phyloP scores from a whole-genome alignment of 306 rosid species.

The Acacia acuminata region DNA sequence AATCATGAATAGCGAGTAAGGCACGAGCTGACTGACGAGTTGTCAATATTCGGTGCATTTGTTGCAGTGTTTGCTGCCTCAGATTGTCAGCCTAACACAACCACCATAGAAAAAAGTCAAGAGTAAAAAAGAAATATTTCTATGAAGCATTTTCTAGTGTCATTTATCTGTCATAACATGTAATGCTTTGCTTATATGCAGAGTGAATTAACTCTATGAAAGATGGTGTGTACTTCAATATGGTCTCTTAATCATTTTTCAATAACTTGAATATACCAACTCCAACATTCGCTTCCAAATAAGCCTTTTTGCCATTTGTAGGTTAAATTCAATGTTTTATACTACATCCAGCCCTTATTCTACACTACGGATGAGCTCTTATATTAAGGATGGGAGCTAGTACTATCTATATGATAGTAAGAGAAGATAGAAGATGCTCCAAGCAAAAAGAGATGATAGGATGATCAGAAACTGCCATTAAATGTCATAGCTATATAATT shows the following conservation, averaged over 20 bases:
- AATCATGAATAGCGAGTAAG: conserved; percentile 86
- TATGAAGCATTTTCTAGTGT: not conserved
- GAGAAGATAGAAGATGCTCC: not conserved
- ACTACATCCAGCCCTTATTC: not conserved
- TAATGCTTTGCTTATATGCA: not conserved
- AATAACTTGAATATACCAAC: not conserved
- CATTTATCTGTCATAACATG: not conserved
- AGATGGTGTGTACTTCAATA: not conserved
- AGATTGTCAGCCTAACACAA: conserved; percentile 82
- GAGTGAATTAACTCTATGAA: not conserved
- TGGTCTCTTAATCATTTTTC: not conserved
- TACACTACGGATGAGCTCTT: too few species aligned
- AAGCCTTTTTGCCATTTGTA: not conserved
- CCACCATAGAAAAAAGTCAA: not conserved
- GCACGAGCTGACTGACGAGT: conserved; percentile 98
- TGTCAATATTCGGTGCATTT: conserved; percentile 93
- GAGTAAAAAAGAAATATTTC: not conserved
- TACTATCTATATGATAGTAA: not conserved
- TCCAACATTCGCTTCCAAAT: not conserved
- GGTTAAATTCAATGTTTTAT: not conserved
- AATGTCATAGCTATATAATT: not conserved
- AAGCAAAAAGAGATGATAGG: not conserved
- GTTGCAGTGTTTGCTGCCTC: conserved; percentile 95
- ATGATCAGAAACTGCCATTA: not conserved
- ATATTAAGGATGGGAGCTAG: too few species aligned